These are phyloP conservation scores for Alternaria brassicae DNA, from an alignment of 2,329 filamentous ascomycete species.

Conservation along the genomic window DNA sequence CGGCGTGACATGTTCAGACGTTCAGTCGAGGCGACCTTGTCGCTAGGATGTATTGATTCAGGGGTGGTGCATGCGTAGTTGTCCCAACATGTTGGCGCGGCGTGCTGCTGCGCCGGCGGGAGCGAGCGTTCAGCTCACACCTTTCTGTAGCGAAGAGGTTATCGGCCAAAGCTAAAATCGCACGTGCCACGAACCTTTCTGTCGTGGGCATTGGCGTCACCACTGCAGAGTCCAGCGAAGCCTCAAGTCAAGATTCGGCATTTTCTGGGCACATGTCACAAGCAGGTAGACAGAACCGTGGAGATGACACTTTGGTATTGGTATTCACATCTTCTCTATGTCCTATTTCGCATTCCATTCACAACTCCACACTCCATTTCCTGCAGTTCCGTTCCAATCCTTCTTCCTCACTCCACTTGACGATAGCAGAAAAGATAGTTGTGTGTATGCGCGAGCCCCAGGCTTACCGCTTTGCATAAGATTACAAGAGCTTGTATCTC, in stretches of 20 bases:
- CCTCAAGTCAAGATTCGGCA: not conserved
- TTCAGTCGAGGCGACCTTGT: not conserved
- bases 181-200: not conserved
- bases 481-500: constrained; percentile 20
- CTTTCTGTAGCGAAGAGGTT: not conserved
- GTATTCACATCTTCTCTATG: not conserved
- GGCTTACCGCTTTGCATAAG: constrained; percentile 13
- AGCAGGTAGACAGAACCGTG: not conserved
- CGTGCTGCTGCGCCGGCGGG: not conserved
- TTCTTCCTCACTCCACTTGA: not conserved
- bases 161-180: not conserved
- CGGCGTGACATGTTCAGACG: not conserved
- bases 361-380: not conserved
- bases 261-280: not conserved
- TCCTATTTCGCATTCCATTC: not conserved
- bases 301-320: not conserved
- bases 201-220: not conserved
- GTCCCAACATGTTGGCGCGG: constrained; percentile 1
- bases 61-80: not conserved
- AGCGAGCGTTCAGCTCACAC: not conserved
- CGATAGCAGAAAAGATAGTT: constrained; percentile 10
- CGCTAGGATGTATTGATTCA: not conserved
- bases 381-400: not conserved
- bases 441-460: constrained; percentile 12
- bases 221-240: not conserved